These are phyloP conservation scores for Silene vulgaris DNA, from an alignment of 179 eudicot species.

Conservation along the genomic window DNA sequence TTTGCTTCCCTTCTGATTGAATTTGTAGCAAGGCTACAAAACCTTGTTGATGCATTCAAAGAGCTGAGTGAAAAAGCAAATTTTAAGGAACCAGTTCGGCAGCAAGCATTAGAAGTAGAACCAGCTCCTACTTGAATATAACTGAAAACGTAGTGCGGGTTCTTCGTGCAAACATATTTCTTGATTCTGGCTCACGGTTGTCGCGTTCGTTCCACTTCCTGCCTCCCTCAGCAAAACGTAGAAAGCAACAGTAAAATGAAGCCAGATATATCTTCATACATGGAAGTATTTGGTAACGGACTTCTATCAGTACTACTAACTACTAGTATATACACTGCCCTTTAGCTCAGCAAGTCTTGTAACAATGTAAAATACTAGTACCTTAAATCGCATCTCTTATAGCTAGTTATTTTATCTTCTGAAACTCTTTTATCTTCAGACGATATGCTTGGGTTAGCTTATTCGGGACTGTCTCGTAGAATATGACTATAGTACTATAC, in stretches of 20 bases:
- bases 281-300: neutral
- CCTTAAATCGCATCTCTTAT: too few relatives aligned
- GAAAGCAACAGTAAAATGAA: neutral
- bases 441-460: too few relatives aligned
- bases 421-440: too few relatives aligned
- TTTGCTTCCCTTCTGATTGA: constrained; percentile 74
- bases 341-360: neutral
- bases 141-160: neutral
- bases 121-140: constrained; percentile 10
- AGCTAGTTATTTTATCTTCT: too few relatives aligned
- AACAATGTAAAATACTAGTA: neutral
- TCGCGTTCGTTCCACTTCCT: neutral
- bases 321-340: neutral
- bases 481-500: too few relatives aligned
- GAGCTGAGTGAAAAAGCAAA: constrained; percentile 69
- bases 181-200: neutral
- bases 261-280: neutral
- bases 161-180: neutral
- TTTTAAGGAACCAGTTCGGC: constrained; percentile 54
- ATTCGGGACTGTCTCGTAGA: too few relatives aligned
- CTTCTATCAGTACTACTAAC: neutral
- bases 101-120: constrained; percentile 18
- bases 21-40: constrained; percentile 85
- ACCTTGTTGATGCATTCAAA: constrained; percentile 65
- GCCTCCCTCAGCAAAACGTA: neutral